Percentiles rank a stretch among this genome's conserved stretches.
phyloP scores from a whole-genome alignment of 2,329 filamentous ascomycete genomes.

The Fonsecaea nubica region DNA sequence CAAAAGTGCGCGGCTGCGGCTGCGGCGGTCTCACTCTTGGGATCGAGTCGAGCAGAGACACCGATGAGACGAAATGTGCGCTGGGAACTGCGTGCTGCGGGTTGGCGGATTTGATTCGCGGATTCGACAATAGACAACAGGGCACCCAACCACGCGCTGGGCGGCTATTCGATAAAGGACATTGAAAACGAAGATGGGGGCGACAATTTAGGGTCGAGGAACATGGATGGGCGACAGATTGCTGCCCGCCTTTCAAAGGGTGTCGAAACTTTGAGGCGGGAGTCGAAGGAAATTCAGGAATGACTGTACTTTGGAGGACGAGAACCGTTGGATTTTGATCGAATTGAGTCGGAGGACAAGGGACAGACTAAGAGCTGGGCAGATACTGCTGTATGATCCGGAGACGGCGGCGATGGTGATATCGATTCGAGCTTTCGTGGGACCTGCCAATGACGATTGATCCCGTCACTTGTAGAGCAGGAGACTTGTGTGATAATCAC shows the following conservation, averaged over 20 bases:
- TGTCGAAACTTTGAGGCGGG: slow-evolving; percentile 1
- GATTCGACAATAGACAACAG: slow-evolving; percentile 10
- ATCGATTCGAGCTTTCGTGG: slow-evolving; percentile 1
- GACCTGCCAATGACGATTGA: slow-evolving; percentile 5
- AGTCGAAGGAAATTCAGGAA: neutral
- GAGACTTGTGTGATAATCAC: slow-evolving; percentile 16
- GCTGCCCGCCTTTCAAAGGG: neutral
- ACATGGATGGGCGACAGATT: neutral
- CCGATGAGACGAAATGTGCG: slow-evolving; percentile 22
- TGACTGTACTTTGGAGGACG: neutral
- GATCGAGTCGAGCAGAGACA: slow-evolving; percentile 9
- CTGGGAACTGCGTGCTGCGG: slow-evolving; percentile 29
- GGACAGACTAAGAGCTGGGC: neutral
- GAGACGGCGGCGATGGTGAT: slow-evolving; percentile 27
- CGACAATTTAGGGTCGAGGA: neutral
- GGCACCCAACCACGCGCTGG: slow-evolving; percentile 30
- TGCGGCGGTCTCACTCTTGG: slow-evolving; percentile 8
- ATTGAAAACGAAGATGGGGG: slow-evolving; percentile 13
- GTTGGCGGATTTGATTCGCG: slow-evolving; percentile 31
- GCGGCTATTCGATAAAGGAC: slow-evolving; percentile 27
- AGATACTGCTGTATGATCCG: slow-evolving; percentile 4
- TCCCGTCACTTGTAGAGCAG: slow-evolving; percentile 4
- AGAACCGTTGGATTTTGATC: neutral
- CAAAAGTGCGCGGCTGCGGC: slow-evolving; percentile 16
- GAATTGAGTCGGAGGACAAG: slow-evolving; percentile 14